phyloP scores from a whole-genome alignment of 1,139 yeast species.

The Lodderomyces jiufengensis region DNA sequence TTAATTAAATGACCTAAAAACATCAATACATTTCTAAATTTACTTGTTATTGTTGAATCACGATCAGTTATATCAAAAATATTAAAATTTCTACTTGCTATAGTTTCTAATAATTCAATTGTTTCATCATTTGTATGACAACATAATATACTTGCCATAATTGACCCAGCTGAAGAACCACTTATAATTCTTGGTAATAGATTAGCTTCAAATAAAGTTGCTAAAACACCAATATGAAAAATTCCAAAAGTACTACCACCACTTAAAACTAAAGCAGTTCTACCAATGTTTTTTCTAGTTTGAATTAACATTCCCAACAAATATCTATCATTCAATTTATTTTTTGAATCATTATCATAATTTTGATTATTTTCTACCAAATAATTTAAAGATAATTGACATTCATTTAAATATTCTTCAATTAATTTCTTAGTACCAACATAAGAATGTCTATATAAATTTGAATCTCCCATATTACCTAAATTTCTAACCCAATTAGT shows the following conservation, averaged over 20 bases:
- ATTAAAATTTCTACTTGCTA: conserved; percentile 59
- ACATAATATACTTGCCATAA: conserved; percentile 85
- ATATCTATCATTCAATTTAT: conserved; percentile 62
- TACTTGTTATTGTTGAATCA: conserved; percentile 25
- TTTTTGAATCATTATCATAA: neutral
- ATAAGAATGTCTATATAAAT: conserved; percentile 71
- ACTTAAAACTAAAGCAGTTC: conserved; percentile 86
- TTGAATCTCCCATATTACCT: conserved; percentile 84
- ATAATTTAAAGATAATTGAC: conserved; percentile 58
- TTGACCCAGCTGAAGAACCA: conserved; percentile 96
- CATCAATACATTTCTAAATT: conserved; percentile 37
- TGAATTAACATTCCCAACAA: conserved; percentile 78
- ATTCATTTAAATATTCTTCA: conserved; percentile 79
- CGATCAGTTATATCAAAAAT: conserved; percentile 50
- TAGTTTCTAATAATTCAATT: conserved; percentile 47
- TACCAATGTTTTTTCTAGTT: conserved; percentile 86
- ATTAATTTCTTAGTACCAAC: conserved; percentile 84
- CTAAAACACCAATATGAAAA: conserved; percentile 87
- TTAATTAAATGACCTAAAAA: conserved; percentile 55
- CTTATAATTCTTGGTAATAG: conserved; percentile 86
- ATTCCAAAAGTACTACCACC: conserved; percentile 97
- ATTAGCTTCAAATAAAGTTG: conserved; percentile 69
- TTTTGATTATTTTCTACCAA: conserved; percentile 37
- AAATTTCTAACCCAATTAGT: conserved; percentile 83
- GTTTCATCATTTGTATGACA: conserved; percentile 78